Conservation (phyloP, 768 basidiomycete genomes). For the Amanita thiersii region DNA sequence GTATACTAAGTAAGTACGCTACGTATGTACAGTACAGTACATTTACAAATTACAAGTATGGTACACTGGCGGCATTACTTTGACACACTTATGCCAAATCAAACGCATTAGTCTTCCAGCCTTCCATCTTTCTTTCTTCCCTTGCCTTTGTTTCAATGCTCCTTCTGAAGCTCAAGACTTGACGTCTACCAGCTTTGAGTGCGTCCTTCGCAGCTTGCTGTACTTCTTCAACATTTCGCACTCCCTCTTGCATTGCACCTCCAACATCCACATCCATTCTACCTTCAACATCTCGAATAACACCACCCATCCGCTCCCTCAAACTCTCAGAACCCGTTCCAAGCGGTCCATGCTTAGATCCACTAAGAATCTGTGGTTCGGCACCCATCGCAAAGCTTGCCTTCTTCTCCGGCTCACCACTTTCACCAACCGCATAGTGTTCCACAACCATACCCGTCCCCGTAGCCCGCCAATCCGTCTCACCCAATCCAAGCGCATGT, state of each 20-base stretch:
- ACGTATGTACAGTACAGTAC: neutral
- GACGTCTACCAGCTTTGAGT: slow-evolving; percentile 18
- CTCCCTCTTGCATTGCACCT: slow-evolving; percentile 13
- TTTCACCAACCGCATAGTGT: slow-evolving; percentile 23
- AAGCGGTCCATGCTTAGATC: slow-evolving; percentile 60
- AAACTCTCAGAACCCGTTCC: slow-evolving; percentile 42
- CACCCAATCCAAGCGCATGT: slow-evolving; percentile 21
- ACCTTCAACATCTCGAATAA: slow-evolving; percentile 17
- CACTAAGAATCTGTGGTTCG: slow-evolving; percentile 64
- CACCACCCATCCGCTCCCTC: slow-evolving; percentile 24
- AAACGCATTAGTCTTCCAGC: slow-evolving; percentile 46
- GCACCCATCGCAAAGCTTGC: slow-evolving; percentile 56
- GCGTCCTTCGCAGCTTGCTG: slow-evolving; percentile 13
- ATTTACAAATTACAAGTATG: neutral
- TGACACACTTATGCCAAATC: slow-evolving; percentile 22
- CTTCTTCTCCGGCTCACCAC: slow-evolving; percentile 15
- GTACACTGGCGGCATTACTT: neutral
- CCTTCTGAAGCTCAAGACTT: slow-evolving; percentile 33
- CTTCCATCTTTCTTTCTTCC: slow-evolving; percentile 26
- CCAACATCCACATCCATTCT: slow-evolving; percentile 16
- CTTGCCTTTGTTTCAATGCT: slow-evolving; percentile 32
- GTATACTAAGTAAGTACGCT: too few relatives aligned
- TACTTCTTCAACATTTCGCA: neutral
- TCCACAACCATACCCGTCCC: slow-evolving; percentile 58
- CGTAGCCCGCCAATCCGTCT: slow-evolving; percentile 44